These are phyloP conservation scores for Citrus cavaleriei DNA, from an alignment of 345 rosid genomes.

Conservation along the genomic window DNA sequence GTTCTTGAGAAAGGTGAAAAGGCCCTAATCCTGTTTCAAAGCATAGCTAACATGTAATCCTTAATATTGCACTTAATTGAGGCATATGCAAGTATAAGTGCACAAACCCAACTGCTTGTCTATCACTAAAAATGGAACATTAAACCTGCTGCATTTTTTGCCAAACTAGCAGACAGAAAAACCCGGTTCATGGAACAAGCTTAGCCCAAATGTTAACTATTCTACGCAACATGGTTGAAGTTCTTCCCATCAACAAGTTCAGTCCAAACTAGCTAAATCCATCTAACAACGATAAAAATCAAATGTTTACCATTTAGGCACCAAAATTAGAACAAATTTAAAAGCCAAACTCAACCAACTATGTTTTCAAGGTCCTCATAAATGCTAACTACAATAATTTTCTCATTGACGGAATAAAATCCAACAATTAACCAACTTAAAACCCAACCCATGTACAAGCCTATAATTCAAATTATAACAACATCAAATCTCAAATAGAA, in stretches of 20 bases:
- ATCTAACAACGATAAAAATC: not conserved
- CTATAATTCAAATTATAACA: not conserved
- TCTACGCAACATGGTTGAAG: not conserved
- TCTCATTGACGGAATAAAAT: not conserved
- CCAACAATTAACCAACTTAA: not conserved
- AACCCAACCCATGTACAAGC: not conserved
- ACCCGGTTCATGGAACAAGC: not conserved
- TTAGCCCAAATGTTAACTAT: not conserved
- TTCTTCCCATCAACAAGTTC: not conserved
- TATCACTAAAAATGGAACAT: not conserved
- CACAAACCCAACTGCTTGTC: not conserved
- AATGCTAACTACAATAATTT: not conserved
- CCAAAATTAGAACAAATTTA: not conserved
- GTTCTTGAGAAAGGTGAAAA: not conserved
- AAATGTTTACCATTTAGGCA: not conserved
- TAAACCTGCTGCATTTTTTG: not conserved
- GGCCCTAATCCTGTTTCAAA: not conserved
- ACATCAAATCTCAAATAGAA: not conserved
- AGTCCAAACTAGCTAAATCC: not conserved
- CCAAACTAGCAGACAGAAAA: not conserved
- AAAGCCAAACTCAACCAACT: not conserved
- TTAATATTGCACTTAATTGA: not conserved
- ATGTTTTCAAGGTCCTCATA: not conserved
- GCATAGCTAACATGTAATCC: not conserved
- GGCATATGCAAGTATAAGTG: not conserved